A percentile compares a stretch with the other conserved stretches of the same genome.
These are phyloP conservation scores for Cupressus sempervirens DNA, from an alignment of 75 land plant genomes.

Conservation along the genomic window DNA sequence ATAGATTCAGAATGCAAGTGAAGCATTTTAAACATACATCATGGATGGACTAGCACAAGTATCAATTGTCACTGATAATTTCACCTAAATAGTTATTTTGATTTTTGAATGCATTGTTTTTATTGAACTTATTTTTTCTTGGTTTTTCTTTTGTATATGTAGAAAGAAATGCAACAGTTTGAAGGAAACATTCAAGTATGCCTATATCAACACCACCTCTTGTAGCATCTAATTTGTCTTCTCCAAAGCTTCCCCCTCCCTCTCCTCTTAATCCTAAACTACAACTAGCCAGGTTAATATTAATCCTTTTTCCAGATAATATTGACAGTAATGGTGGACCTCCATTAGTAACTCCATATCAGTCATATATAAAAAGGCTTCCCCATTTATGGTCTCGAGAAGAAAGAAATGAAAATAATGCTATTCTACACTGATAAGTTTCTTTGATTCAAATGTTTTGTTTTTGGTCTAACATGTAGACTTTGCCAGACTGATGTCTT, in stretches of 20 bases:
- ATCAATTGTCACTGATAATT: not conserved
- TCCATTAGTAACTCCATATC: constrained; percentile 23
- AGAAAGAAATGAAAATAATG: constrained; percentile 20
- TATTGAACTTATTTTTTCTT: not conserved
- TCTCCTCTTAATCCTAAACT: constrained; percentile 70
- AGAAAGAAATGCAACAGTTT: constrained; percentile 96
- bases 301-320: constrained; percentile 41
- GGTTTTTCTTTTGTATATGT: constrained; percentile 42
- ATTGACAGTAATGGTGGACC: constrained; percentile 13
- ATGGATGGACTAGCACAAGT: constrained; percentile 96
- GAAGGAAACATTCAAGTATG: constrained; percentile 83
- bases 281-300: constrained; percentile 31
- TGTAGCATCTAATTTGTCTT: constrained; percentile 38
- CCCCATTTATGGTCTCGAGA: constrained; percentile 17
- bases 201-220: constrained; percentile 93
- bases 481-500: not conserved
- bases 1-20: constrained; percentile 99
- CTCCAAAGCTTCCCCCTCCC: constrained; percentile 60
- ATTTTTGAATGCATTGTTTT: not conserved
- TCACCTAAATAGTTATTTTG: not conserved
- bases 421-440: not conserved
- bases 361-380: constrained; percentile 17
- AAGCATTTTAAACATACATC: constrained; percentile 94
- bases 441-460: not conserved
- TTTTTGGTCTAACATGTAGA: not conserved